Evolutionary conservation across 1,284 basidiomycete species (phyloP), one percentile per base, ranked within the genome.

Genomic region (Coniferiporia sulphurascens): DNA sequence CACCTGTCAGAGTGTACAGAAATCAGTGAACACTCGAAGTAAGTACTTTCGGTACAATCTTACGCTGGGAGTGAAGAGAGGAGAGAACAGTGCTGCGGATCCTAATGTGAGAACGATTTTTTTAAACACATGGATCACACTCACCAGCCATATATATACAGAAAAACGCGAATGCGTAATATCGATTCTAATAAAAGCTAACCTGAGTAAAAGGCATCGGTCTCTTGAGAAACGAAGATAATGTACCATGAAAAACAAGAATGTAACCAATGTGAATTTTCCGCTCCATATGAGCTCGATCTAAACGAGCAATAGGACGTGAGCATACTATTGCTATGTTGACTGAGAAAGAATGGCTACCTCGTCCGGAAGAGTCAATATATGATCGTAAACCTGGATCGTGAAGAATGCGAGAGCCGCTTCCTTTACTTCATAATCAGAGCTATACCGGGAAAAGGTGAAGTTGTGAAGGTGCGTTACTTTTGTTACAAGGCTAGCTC

Each of bases 321-420:
- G 38, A 41, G 38, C 38, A 4, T 41, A 27, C 15, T n/a, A n/a
- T n/a, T 3, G 38, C 9, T 41, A 41, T 41, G 27, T 27, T 5
- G 27, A 27, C 5, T 15, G 17, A 19, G 17, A 12, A 48, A 48
- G 17, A 12, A 48, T 21, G 9, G 10, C 15, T n/a, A 54, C 54
- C 44, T 56, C 54, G n/a, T 48, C 54, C 8, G 54, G 54, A 17
- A 56, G 54, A 17, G 54, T 56, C 45, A 56, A 48, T 10, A 56
- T 10, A 36, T 56, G 44, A 36, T 56, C 54, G 19, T 56, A 56
- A 13, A 56, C 6, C 8, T 21, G 19, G 43, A 43, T 38, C 3
- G 52, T 13, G 13, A 43, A 54, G 9, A 54, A 21, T 5, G 38
- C 52, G 22, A 43, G 15, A 12, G 38, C 38, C 9, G 38, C 38